These are phyloP conservation scores for Aspergillus sp. DNA, from an alignment of 2,329 filamentous ascomycete genomes.

Conservation along the genomic window DNA sequence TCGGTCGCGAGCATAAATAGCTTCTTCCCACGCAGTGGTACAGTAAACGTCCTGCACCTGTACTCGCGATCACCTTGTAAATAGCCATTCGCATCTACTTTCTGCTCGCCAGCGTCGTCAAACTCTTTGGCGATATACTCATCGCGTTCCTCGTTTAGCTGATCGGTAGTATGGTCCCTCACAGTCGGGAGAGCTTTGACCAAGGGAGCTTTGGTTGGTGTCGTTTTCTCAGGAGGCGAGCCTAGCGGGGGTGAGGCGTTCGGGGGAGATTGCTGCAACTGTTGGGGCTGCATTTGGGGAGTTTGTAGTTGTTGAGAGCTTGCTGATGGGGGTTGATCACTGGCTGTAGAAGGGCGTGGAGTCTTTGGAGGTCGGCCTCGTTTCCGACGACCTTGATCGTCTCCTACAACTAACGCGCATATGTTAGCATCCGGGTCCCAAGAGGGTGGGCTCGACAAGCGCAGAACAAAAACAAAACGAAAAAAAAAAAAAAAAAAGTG, in stretches of 20 bases:
- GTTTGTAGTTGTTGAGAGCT: slow-evolving; percentile 38
- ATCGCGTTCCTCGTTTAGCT: slow-evolving; percentile 82
- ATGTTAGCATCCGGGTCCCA: slow-evolving; percentile 9
- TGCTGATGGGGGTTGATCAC: slow-evolving; percentile 31
- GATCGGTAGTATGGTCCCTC: slow-evolving; percentile 94
- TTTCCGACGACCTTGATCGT: slow-evolving; percentile 48
- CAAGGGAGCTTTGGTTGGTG: slow-evolving; percentile 73
- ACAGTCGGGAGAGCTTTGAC: slow-evolving; percentile 95
- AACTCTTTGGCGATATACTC: slow-evolving; percentile 94
- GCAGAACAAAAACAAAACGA: not conserved
- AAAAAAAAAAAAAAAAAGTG: slow-evolving; percentile 1
- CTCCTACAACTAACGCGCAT: slow-evolving; percentile 18
- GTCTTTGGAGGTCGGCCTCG: slow-evolving; percentile 52
- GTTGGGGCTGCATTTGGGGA: slow-evolving; percentile 41
- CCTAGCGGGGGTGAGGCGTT: slow-evolving; percentile 56
- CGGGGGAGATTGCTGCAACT: slow-evolving; percentile 29
- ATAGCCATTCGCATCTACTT: slow-evolving; percentile 81
- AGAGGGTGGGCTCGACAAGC: not conserved
- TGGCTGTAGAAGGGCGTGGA: slow-evolving; percentile 37
- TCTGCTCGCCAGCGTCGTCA: slow-evolving; percentile 91
- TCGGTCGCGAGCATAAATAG: slow-evolving; percentile 99
- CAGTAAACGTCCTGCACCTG: slow-evolving; percentile 87
- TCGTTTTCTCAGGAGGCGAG: slow-evolving; percentile 69
- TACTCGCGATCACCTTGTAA: slow-evolving; percentile 82
- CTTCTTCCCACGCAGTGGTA: slow-evolving; percentile 87